Conservation (phyloP, 2,329 filamentous ascomycete species). For the Falciphora oryzae region DNA sequence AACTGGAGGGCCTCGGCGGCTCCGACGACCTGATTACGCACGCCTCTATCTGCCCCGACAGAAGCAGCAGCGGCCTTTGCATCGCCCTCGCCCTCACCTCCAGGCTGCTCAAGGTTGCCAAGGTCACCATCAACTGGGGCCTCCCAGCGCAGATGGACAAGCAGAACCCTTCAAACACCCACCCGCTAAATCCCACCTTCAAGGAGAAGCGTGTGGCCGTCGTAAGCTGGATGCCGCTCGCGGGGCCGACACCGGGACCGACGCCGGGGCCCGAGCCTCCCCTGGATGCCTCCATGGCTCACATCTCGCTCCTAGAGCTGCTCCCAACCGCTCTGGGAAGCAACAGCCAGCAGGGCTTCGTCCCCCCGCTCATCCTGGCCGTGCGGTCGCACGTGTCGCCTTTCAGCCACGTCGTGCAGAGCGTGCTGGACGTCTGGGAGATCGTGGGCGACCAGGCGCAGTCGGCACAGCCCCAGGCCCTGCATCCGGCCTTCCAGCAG, state of each 20-base stretch:
- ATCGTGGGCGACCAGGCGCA: slow-evolving; percentile 53
- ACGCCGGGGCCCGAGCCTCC: slow-evolving; percentile 27
- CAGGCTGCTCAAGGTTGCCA: slow-evolving; percentile 68
- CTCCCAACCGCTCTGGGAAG: slow-evolving; percentile 58
- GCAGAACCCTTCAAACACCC: slow-evolving; percentile 38
- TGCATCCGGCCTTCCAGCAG: slow-evolving; percentile 75
- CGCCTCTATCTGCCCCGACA: slow-evolving; percentile 69
- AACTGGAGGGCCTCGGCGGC: slow-evolving; percentile 66
- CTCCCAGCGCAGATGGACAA: slow-evolving; percentile 48
- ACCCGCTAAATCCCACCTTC: slow-evolving; percentile 46
- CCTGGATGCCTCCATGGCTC: slow-evolving; percentile 47
- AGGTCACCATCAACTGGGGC: slow-evolving; percentile 70
- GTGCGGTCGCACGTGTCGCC: slow-evolving; percentile 59
- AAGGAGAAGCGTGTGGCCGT: slow-evolving; percentile 50
- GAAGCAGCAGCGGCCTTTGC: slow-evolving; percentile 54
- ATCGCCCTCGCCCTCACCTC: slow-evolving; percentile 64
- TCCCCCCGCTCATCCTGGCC: slow-evolving; percentile 60
- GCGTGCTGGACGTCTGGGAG: slow-evolving; percentile 79
- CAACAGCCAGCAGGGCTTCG: slow-evolving; percentile 47
- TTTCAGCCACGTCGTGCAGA: slow-evolving; percentile 44
- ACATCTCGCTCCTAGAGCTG: slow-evolving; percentile 70
- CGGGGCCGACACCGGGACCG: slow-evolving; percentile 21
- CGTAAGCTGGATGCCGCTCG: slow-evolving; percentile 50
- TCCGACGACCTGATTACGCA: slow-evolving; percentile 76
- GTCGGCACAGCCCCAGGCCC: slow-evolving; percentile 38